Evolutionary conservation across 108 stramenopile species (phyloP), one percentile per base, ranked within the genome.

Genomic region (Nannochloropsis gaditana): DNA sequence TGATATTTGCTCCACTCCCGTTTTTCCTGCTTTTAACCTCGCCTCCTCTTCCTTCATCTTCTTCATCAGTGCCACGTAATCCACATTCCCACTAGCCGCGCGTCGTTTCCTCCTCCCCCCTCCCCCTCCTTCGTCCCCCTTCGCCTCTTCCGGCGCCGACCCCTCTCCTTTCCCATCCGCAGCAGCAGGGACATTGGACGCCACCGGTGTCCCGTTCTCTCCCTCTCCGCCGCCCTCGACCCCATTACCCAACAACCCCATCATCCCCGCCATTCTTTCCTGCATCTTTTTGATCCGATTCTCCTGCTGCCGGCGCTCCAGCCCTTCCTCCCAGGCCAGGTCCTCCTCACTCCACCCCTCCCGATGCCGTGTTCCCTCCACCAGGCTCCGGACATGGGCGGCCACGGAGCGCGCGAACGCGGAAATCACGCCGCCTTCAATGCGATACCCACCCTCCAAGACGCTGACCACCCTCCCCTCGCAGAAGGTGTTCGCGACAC

Each of bases 391-490:
- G 73, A 91, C 91, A 81, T 91, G 91, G 21, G 45, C 90, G 45
- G 84, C 83, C 17, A 84, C 89, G 41, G 86, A 90, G 47, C 91
- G 82, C 3, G 89, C 89, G 79, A 91, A 87, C 2, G 90, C 87
- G 3, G 83, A 83, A 41, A 88, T 85, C 45, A 80, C 45, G 43
- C 90, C 89, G 41, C 89, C 91, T 44, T 90, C 95, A 80, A 99
- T 95, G 86, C 95, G 95, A 91, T 99, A 99, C 1, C 98, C 98
- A 15, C 98, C 98, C 88, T 99, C 98, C 21, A 97, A 86, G 15
- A 96, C 95, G 44, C 93, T 94, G 31, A 99, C 95, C 43, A 99
- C 91, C 45, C 97, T 91, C 3, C 97, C 98, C 82, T 94, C 92
- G 85, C 98, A 99, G 89, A 95, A 95, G 42, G 91, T 92, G 91